Evolutionary conservation across 495 filamentous ascomycete genomes (phyloP), one percentile per base, ranked within the genome.

Genomic region (Penicillium roqueforti): DNA sequence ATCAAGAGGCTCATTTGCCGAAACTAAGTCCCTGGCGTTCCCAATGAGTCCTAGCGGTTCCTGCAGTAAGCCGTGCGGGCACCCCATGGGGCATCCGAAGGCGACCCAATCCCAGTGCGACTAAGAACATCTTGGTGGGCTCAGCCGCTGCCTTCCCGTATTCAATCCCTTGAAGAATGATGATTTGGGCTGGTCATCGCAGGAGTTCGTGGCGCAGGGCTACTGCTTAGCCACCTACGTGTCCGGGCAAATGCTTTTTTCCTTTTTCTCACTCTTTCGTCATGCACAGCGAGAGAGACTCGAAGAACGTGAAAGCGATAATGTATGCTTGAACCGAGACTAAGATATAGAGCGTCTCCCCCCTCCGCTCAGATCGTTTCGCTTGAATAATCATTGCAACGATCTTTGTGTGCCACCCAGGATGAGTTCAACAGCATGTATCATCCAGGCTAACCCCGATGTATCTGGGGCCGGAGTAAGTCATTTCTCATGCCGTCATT

Each of bases 401-500:
- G 20, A 25, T 6, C 5, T 29, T 52, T 16, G 16, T 16, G 16
- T 40, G 23, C 9, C n/a, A 23, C 34, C 5, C 28, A 58, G 8
- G 16, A 54, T 58, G 55, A 59, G 55, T 36, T 55, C 56, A 22
- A 59, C 56, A 28, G 20, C 6, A 1, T 55, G 56, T 55, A 36
- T 55, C 1, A 59, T 59, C 8, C 46, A 55, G 19, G 51, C 56
- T 7, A 59, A 59, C 31, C 40, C 56, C 10, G 56, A 59, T 55
- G 56, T 55, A 34, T 51, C 56, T 32, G 56, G 56, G n/a, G 44
- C 40, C 11, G 56, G 56, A 4, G 56, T 59, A 47, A 55, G 56
- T 47, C 18, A 19, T 8, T 4, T 29, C 13, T 34, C 45, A 36
- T 43, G 13, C 6, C n/a, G n/a, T 28, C 11, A 32, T 47, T 20